phyloP scores from a whole-genome alignment of 805 yeast genomes.

The Nakazawaea pomicola region DNA sequence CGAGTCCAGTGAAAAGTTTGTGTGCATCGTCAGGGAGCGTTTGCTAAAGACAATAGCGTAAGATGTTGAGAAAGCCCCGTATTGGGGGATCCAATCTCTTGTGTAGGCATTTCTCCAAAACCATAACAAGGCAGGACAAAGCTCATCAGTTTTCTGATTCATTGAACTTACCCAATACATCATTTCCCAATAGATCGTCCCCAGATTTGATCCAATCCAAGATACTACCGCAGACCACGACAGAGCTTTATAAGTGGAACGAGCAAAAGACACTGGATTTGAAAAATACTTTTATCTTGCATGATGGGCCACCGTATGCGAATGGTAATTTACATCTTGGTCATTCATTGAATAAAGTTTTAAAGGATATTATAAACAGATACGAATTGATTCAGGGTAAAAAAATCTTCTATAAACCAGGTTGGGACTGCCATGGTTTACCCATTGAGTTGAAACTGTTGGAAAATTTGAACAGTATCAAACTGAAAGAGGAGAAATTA shows the following conservation, averaged over 20 bases:
- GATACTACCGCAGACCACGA: conserved; percentile 49
- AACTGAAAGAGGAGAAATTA: conserved; percentile 24
- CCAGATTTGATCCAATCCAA: conserved; percentile 34
- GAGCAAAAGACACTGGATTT: conserved; percentile 19
- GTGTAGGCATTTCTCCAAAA: background rate
- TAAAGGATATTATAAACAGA: conserved; percentile 82
- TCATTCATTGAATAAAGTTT: conserved; percentile 84
- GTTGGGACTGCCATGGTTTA: conserved; percentile 99
- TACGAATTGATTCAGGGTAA: conserved; percentile 59
- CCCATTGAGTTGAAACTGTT: conserved; percentile 92
- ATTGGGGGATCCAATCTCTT: background rate
- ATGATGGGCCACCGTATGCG: conserved; percentile 99
- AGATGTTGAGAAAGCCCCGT: background rate
- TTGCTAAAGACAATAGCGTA: no score
- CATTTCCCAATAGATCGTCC: conserved; percentile 59
- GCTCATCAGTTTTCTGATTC: conserved; percentile 42
- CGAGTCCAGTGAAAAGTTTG: no score
- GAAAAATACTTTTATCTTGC: conserved; percentile 57
- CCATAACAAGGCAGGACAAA: background rate
- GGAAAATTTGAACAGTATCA: conserved; percentile 32
- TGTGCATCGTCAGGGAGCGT: background rate
- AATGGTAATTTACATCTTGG: conserved; percentile 91
- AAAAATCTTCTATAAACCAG: conserved; percentile 72
- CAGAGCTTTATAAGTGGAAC: conserved; percentile 65
- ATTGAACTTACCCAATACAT: conserved; percentile 61